Evolutionary conservation across 176 grass and related monocot genomes (phyloP), one percentile per base, ranked within the genome.

Genomic region (Rhynchospora tenuis): DNA sequence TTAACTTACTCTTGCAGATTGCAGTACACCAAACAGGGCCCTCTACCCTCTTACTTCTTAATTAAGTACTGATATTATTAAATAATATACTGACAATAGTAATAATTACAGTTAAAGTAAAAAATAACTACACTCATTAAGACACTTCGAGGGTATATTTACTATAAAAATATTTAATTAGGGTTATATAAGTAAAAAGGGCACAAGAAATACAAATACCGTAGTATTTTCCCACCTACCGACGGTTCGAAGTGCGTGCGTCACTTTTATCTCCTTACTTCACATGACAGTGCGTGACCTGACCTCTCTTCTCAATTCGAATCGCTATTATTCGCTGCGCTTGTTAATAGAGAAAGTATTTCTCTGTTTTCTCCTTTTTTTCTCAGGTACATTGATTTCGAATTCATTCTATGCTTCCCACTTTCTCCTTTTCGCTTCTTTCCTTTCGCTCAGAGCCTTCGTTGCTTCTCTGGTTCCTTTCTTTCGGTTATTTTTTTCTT

Each of bases 231-330:
- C 62, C 52, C 66, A 67, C 66, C 81, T 67, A 73, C 69, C 69
- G 69, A 73, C 79, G 72, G 79, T 61, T 61, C 38, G 79, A 42
- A 73, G 88, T 87, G 84, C 22, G 64, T 52, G 84, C 60, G 84
- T 69, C 69, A 29, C 67, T 52, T 50, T 73, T 73, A 47, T 48
- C 71, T 4, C 71, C 66, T 44, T 44, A 11, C 66, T 7, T 78
- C 85, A 84, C 73, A 83, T 84, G 81, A 61, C 85, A 7, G 44
- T 31, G 85, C 56, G 74, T 83, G 73, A 73, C 81, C 24, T n/a
- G 73, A 59, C 3, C 19, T 28, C 50, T 71, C 20, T 4, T n/a
- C 83, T 47, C 48, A 26, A 27, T 77, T 86, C 55, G 59, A 78
- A 67, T 64, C 74, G 23, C 44, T 74, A 5, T 20, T 29, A 20